These are phyloP conservation scores for Saccharomyces paradoxus DNA, from an alignment of 805 yeast species.

Conservation along the genomic window DNA sequence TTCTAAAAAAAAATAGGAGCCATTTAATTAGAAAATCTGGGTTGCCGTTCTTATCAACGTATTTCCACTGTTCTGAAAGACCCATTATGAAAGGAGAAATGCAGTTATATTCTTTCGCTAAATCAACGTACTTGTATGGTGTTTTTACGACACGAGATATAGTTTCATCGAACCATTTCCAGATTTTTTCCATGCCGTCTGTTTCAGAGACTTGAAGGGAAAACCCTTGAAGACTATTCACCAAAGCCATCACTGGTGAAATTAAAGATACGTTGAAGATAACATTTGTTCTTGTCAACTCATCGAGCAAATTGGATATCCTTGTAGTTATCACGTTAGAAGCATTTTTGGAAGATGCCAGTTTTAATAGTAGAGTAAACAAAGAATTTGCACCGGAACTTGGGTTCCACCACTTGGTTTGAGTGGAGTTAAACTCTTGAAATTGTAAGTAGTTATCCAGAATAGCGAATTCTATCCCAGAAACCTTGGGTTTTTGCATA, in stretches of 20 bases:
- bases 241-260: conserved; percentile 49
- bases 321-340: conserved; percentile 32
- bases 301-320: conserved; percentile 41
- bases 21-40: conserved; percentile 35
- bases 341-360: conserved; percentile 36
- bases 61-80: conserved; percentile 62
- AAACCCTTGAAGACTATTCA: conserved; percentile 38
- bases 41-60: conserved; percentile 31
- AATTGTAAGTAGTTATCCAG: conserved; percentile 55
- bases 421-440: conserved; percentile 44
- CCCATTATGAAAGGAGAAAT: conserved; percentile 53
- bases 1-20: conserved; percentile 43
- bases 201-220: conserved; percentile 6
- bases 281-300: conserved; percentile 43
- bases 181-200: conserved; percentile 33
- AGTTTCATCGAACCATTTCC: conserved; percentile 68
- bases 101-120: conserved; percentile 28
- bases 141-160: conserved; percentile 59
- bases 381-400: conserved; percentile 43
- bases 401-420: conserved; percentile 75
- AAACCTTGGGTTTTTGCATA: conserved; percentile 29
- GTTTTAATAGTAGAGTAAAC: conserved; percentile 56
- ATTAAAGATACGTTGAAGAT: conserved; percentile 45
- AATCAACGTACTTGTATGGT: conserved; percentile 81
- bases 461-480: conserved; percentile 49